Evolutionary conservation across 2,329 filamentous ascomycete genomes (phyloP).

Genomic region (Fusarium concolor): DNA sequence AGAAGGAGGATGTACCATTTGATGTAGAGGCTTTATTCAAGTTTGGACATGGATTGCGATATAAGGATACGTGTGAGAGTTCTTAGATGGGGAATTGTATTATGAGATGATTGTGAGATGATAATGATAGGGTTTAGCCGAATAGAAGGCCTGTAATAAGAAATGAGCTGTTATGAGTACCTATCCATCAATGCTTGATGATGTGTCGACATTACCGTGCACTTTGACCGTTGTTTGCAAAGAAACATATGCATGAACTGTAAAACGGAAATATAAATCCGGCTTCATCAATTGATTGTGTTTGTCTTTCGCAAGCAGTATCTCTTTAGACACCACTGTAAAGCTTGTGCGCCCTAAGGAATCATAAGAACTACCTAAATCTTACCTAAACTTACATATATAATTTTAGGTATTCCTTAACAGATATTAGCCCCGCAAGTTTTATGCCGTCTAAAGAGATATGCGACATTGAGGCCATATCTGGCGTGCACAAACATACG

Average conservation of each 20-base stretch:
- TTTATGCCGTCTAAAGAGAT: too few relatives aligned
- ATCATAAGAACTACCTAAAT: too few relatives aligned
- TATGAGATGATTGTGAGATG: background rate
- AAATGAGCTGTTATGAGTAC: background rate
- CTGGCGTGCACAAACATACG: background rate
- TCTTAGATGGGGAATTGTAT: background rate
- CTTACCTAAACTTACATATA: too few relatives aligned
- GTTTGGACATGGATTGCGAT: conserved; percentile 49
- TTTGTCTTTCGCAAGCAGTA: background rate
- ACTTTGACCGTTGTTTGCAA: background rate
- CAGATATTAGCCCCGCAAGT: too few relatives aligned
- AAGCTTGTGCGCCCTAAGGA: too few relatives aligned
- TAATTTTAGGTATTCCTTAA: too few relatives aligned
- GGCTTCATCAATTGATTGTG: background rate
- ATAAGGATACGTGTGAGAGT: conserved; percentile 47
- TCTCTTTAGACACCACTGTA: too few relatives aligned
- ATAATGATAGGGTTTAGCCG: background rate
- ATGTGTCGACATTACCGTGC: background rate
- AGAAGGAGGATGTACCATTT: conserved; percentile 46
- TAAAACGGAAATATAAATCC: background rate
- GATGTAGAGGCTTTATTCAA: conserved; percentile 47
- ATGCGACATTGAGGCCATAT: background rate
- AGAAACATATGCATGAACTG: too few relatives aligned
- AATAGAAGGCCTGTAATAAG: background rate
- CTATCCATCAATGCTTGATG: background rate